Base-by-base conservation (phyloP, 257 asterid genomes). In the Plectranthus barbatus region DNA sequence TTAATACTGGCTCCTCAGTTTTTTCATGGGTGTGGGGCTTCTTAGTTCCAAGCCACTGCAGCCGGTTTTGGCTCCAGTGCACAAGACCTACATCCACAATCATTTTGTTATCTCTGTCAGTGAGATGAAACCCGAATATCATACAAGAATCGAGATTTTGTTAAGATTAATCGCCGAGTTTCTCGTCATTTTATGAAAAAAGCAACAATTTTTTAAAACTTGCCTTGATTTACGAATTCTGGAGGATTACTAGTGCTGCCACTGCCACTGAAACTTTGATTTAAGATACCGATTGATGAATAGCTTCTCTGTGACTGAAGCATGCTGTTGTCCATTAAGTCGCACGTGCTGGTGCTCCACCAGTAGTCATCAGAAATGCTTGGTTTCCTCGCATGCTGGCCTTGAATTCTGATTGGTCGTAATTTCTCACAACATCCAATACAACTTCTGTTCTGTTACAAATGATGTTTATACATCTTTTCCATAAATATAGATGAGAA, bases 291-390 rank as follows among this genome's bases (percentile, higher is more conserved):
- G 74, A 85, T 74, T 6, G 95, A 85, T 14, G 95, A 85, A 51
- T 62, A 31, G 77, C 94, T 87, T 78, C 87, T 83, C 69, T 85
- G 94, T 17, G 95, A 85, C 64, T 76, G 94, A 71, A 77, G 58
- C 12, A 82, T 23, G 72, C 86, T 79, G 60, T 65, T 72, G 18
- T 87, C 94, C 70, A 84, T n/a, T 77, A 84, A 19, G 41, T 87
- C 94, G 40, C 79, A 74, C 0, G 95, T 80, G 81, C 94, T 84
- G 46, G 87, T 81, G 83, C 95, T 87, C 94, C 95, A 85, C 94
- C 95, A 85, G 61, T 83, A 87, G 70, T 75, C 95, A 24, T 87
- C 94, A 0, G 95, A 77, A 48, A 87, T 24, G 65, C 80, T 69
- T 4, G 69, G 79, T 71, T 83, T 87, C 55, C 70, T 79, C 72